These are phyloP conservation scores for Ophiostoma populinum DNA, from an alignment of 2,329 filamentous ascomycete genomes.

Conservation along the genomic window DNA sequence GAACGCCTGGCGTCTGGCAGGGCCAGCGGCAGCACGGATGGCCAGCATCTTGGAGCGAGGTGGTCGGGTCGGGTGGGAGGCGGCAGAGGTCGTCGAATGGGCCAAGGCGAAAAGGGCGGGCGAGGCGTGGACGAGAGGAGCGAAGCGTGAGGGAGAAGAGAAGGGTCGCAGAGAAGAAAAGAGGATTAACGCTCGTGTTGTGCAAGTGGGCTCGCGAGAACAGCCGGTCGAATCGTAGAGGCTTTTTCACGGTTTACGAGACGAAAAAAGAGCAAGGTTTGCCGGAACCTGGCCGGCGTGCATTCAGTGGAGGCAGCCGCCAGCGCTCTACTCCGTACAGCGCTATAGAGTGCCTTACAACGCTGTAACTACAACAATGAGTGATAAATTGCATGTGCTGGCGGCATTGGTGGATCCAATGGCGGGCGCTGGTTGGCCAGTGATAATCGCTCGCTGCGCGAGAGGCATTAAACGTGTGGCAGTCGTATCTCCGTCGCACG, in stretches of 20 bases:
- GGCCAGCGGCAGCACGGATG: conserved; percentile 58
- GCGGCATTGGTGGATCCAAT: not conserved
- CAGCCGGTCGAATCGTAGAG: no score
- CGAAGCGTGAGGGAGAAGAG: not conserved
- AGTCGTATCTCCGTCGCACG: conserved; percentile 12
- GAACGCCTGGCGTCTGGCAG: conserved; percentile 63
- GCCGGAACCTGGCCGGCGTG: no score
- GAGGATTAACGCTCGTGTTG: no score
- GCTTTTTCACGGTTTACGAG: no score
- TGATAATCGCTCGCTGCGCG: not conserved
- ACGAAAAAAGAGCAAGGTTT: no score
- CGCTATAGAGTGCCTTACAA: no score
- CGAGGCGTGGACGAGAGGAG: not conserved
- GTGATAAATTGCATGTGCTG: conserved; percentile 1
- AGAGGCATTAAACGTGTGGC: not conserved
- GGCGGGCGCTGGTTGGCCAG: conserved; percentile 4
- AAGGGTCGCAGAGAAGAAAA: not conserved
- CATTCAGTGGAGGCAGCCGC: no score
- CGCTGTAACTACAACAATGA: no score
- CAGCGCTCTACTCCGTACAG: no score
- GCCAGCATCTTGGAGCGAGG: conserved; percentile 51
- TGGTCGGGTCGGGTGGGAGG: not conserved
- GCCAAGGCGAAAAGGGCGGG: not conserved
- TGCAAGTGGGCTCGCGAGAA: no score
- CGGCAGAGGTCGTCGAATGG: no score